Evolutionary conservation across 345 rosid species (phyloP).

Genomic region (Citrus hindsii): DNA sequence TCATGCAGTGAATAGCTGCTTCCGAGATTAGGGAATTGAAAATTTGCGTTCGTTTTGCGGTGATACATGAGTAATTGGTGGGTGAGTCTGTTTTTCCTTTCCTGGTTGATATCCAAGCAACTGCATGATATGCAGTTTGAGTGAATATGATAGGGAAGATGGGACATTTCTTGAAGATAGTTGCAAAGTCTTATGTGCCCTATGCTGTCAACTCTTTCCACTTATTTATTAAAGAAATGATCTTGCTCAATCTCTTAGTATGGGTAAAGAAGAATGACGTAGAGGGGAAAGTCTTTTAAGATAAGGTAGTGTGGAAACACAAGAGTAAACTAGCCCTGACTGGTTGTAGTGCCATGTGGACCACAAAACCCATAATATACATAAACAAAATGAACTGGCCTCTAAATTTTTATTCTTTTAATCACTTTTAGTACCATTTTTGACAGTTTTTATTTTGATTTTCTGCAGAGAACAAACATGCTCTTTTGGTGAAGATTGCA

Average conservation of each 20-base stretch:
- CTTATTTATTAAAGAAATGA: neutral
- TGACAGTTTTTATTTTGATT: slow-evolving; percentile 13
- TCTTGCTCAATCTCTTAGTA: neutral
- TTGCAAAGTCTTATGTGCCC: neutral
- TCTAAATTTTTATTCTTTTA: neutral
- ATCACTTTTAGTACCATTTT: neutral
- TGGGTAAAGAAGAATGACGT: neutral
- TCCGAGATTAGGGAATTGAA: neutral
- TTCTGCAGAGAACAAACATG: slow-evolving; percentile 51
- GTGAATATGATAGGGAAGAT: neutral
- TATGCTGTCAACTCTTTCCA: neutral
- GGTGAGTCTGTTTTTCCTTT: neutral
- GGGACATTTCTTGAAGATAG: neutral
- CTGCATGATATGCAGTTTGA: neutral
- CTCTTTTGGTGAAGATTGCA: slow-evolving; percentile 70
- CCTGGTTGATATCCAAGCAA: neutral
- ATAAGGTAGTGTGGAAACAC: neutral
- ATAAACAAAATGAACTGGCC: neutral
- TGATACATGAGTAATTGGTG: neutral
- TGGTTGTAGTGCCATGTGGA: neutral
- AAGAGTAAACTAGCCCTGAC: neutral
- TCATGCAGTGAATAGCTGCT: neutral
- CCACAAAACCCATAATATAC: neutral
- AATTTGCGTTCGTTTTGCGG: neutral
- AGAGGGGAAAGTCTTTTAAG: neutral